Evolutionary conservation across 306 rosid species (phyloP).

Genomic region (Alnus rubra): DNA sequence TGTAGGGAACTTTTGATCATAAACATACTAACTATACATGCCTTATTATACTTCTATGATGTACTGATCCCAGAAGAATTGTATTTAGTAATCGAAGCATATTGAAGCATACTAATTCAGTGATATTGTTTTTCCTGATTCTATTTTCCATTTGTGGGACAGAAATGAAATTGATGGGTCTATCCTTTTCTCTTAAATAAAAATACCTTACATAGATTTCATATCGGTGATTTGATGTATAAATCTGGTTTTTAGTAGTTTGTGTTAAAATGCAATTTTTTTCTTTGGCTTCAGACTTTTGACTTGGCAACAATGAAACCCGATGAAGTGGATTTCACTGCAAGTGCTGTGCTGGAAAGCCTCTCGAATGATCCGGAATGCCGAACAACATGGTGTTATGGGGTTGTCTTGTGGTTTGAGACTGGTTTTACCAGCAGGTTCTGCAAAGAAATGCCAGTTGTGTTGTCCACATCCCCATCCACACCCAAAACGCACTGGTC

Average conservation of each 20-base stretch:
- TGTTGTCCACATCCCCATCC: constrained; percentile 81
- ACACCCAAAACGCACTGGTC: constrained; percentile 81
- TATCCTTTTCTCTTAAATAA: neutral
- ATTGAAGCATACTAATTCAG: neutral
- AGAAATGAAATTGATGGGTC: neutral
- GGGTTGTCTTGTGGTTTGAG: constrained; percentile 88
- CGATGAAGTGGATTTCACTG: constrained; percentile 79
- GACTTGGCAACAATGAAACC: constrained; percentile 89
- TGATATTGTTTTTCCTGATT: neutral
- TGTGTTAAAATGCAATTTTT: constrained; percentile 6
- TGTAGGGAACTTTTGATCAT: neutral
- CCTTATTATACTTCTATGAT: neutral
- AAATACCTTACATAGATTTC: neutral
- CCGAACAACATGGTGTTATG: constrained; percentile 59
- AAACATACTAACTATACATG: neutral
- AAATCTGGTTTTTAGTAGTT: neutral
- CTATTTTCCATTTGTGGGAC: neutral
- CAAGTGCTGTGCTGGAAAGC: constrained; percentile 59
- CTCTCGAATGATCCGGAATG: constrained; percentile 28
- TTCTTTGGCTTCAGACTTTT: constrained; percentile 49
- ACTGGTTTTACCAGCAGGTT: constrained; percentile 88
- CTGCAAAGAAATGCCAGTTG: constrained; percentile 68
- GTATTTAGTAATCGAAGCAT: neutral
- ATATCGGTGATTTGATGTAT: neutral
- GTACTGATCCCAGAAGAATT: neutral